Percentiles rank a stretch among this genome's conserved stretches.
These are phyloP conservation scores for Inga oerstediana DNA, from an alignment of 306 rosid genomes.

Conservation along the genomic window DNA sequence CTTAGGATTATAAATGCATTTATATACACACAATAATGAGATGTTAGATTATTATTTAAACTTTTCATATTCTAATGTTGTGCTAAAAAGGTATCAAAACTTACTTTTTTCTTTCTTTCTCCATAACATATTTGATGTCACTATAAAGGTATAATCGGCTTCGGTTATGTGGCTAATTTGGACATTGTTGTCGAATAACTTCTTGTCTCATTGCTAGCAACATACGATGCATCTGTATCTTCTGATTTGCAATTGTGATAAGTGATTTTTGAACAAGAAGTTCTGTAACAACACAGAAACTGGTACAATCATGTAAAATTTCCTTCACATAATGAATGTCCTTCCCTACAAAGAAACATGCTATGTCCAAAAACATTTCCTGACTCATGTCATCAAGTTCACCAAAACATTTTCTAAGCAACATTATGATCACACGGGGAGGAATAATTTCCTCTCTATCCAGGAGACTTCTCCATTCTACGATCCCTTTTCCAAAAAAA, in stretches of 20 bases:
- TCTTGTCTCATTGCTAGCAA: background rate
- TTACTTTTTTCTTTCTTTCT: background rate
- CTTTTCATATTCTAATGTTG: background rate
- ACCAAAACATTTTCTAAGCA: background rate
- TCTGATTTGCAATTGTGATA: background rate
- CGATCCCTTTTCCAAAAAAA: background rate
- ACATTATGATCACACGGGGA: background rate
- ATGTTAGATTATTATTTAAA: background rate
- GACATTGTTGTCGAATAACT: constrained; percentile 14
- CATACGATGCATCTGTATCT: constrained; percentile 28
- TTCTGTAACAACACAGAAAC: background rate
- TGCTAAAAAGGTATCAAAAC: background rate
- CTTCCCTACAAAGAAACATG: background rate
- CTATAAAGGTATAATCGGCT: constrained; percentile 33
- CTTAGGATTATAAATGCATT: background rate
- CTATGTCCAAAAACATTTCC: background rate
- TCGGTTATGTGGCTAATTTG: background rate
- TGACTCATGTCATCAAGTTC: background rate
- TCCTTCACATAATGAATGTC: background rate
- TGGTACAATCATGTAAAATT: background rate
- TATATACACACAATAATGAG: background rate
- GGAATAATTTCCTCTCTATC: background rate
- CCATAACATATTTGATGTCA: background rate
- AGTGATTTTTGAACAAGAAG: constrained; percentile 28
- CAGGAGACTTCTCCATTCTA: background rate